Conservation (phyloP, 2,329 filamentous ascomycete species). For the Xylariaceae sp. region DNA sequence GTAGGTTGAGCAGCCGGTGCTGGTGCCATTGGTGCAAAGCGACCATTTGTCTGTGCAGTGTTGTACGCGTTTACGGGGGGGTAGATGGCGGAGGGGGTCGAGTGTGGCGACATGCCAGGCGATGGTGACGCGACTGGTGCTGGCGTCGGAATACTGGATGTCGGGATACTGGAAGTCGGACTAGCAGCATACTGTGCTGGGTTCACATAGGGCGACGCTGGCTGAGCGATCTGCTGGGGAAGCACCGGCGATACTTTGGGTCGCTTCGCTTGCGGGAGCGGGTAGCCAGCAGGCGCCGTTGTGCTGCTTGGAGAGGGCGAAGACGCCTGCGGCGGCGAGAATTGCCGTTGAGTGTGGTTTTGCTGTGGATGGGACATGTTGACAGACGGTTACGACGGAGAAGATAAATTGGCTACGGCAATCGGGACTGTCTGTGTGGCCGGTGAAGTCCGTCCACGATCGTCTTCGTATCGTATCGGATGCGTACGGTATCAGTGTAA, state of each 20-base stretch:
- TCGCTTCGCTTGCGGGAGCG: constrained; percentile 66
- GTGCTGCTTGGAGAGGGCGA: constrained; percentile 56
- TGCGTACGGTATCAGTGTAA: too few relatives aligned
- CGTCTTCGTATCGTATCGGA: background rate
- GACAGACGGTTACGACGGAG: background rate
- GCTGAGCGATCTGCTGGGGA: constrained; percentile 61
- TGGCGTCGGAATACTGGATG: constrained; percentile 36
- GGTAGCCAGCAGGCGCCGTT: constrained; percentile 47
- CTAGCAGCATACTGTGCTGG: constrained; percentile 34
- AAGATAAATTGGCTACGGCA: background rate
- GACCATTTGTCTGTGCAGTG: constrained; percentile 26
- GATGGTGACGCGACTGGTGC: constrained; percentile 22
- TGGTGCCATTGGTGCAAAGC: constrained; percentile 18
- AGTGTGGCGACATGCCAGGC: constrained; percentile 28
- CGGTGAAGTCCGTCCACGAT: background rate
- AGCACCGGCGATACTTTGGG: constrained; percentile 65
- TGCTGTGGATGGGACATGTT: constrained; percentile 30
- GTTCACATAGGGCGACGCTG: constrained; percentile 42
- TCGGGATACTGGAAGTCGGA: constrained; percentile 36
- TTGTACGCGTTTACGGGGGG: constrained; percentile 33
- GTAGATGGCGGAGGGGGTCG: constrained; percentile 17
- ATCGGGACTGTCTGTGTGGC: background rate
- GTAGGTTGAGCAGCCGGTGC: constrained; percentile 11
- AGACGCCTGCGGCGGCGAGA: constrained; percentile 41
- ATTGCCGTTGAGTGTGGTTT: constrained; percentile 30